phyloP scores from a whole-genome alignment of 208 protist genomes.

The Phytomonas sp. region DNA sequence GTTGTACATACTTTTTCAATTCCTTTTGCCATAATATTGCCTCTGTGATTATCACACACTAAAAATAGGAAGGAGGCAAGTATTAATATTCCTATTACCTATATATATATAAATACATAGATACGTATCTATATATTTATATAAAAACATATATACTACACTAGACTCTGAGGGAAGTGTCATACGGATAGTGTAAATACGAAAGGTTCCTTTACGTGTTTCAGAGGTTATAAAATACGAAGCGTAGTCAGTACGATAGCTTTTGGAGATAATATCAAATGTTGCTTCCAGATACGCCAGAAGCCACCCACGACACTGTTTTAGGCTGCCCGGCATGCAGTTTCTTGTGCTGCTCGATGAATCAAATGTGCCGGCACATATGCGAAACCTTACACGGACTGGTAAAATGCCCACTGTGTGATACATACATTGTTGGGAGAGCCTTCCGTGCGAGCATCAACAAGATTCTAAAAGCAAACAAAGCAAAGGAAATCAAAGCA shows the following conservation, averaged over 20 bases:
- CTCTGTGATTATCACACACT: neutral
- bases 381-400: conserved; percentile 24
- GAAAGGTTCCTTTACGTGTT: neutral
- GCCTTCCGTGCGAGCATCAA: conserved; percentile 23
- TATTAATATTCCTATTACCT: neutral
- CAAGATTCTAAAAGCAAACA: conserved; percentile 18
- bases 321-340: conserved; percentile 25
- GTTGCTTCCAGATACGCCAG: neutral
- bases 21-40: neutral
- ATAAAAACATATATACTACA: neutral
- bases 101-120: neutral
- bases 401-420: conserved; percentile 25
- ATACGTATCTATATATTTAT: neutral
- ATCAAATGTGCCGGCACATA: conserved; percentile 28
- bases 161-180: neutral
- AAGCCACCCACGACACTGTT: conserved; percentile 3
- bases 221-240: neutral
- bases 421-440: conserved; percentile 24
- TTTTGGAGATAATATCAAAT: neutral
- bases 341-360: conserved; percentile 19
- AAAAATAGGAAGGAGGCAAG: neutral
- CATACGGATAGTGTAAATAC: neutral
- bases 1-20: neutral
- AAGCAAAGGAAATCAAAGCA: conserved; percentile 7
- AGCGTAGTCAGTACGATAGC: neutral